These are phyloP conservation scores for Poa annua DNA, from an alignment of 176 grass and related monocot genomes.

Conservation along the genomic window DNA sequence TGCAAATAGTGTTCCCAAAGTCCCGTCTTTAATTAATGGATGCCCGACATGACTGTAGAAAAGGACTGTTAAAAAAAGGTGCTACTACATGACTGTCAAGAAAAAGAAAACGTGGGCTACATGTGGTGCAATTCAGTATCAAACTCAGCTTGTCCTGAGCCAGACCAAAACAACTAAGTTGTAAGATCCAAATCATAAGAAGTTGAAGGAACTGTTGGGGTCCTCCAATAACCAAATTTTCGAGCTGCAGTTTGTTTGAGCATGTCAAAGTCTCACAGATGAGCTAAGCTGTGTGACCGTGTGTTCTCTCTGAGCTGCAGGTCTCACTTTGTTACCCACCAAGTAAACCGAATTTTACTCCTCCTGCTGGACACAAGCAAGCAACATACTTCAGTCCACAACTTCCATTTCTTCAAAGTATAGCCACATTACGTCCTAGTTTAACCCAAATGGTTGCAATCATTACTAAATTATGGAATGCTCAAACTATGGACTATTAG, in stretches of 20 bases:
- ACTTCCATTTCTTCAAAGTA: not conserved
- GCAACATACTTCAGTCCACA: not conserved
- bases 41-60: no score
- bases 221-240: not conserved
- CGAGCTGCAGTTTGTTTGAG: not conserved
- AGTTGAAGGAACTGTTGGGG: not conserved
- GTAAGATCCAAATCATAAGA: not conserved
- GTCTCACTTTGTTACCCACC: not conserved
- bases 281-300: not conserved
- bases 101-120: not conserved
- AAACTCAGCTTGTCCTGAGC: not conserved
- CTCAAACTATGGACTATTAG: not conserved
- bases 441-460: not conserved
- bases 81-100: not conserved
- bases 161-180: not conserved
- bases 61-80: no score
- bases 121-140: not conserved
- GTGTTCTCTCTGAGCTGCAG: not conserved
- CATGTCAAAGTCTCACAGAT: not conserved
- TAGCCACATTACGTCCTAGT: not conserved
- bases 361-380: not conserved
- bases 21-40: no score
- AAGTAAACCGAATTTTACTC: not conserved
- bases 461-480: not conserved
- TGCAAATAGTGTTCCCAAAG: no score